A percentile compares a stretch with the other conserved stretches of the same genome.
These are phyloP conservation scores for Acidiella bohemica DNA, from an alignment of 495 filamentous ascomycete species.

Conservation along the genomic window DNA sequence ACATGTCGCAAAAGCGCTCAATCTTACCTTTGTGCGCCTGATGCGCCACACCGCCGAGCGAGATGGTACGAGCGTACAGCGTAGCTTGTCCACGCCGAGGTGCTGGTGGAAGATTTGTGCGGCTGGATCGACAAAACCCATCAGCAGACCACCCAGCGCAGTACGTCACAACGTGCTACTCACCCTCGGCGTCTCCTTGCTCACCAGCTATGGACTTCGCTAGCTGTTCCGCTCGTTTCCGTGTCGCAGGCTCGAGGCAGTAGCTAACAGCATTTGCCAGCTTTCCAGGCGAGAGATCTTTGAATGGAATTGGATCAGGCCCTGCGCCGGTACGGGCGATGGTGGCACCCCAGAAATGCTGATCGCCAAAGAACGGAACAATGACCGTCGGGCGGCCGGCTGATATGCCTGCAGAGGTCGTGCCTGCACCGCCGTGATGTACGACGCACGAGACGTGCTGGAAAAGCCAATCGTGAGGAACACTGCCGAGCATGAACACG, in stretches of 20 bases:
- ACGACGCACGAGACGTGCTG: slow-evolving; percentile 47
- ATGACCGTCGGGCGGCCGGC: slow-evolving; percentile 45
- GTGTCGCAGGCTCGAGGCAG: slow-evolving; percentile 26
- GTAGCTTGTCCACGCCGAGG: slow-evolving; percentile 26
- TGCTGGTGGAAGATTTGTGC: slow-evolving; percentile 31
- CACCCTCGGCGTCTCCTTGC: slow-evolving; percentile 22
- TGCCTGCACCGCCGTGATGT: slow-evolving; percentile 58
- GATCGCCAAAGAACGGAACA: slow-evolving; percentile 54
- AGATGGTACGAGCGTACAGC: slow-evolving; percentile 24
- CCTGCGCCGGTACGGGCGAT: slow-evolving; percentile 38
- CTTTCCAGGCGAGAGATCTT: slow-evolving; percentile 31
- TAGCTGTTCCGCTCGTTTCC: slow-evolving; percentile 26
- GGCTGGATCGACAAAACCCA: too few species aligned
- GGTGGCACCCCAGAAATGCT: slow-evolving; percentile 46
- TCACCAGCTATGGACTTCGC: slow-evolving; percentile 29
- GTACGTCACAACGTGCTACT: too few species aligned
- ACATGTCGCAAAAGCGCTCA: slow-evolving; percentile 30
- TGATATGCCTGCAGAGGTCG: slow-evolving; percentile 47
- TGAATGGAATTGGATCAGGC: slow-evolving; percentile 34
- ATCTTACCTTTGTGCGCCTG: slow-evolving; percentile 25
- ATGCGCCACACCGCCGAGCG: slow-evolving; percentile 29
- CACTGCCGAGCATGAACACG: slow-evolving; percentile 45
- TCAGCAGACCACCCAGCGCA: too few species aligned
- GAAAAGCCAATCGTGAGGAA: slow-evolving; percentile 55
- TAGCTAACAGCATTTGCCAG: slow-evolving; percentile 31